A percentile compares a stretch with the other conserved stretches of the same genome.
Evolutionary conservation across 768 basidiomycete species (phyloP).

Genomic region (Lactarius indigo): DNA sequence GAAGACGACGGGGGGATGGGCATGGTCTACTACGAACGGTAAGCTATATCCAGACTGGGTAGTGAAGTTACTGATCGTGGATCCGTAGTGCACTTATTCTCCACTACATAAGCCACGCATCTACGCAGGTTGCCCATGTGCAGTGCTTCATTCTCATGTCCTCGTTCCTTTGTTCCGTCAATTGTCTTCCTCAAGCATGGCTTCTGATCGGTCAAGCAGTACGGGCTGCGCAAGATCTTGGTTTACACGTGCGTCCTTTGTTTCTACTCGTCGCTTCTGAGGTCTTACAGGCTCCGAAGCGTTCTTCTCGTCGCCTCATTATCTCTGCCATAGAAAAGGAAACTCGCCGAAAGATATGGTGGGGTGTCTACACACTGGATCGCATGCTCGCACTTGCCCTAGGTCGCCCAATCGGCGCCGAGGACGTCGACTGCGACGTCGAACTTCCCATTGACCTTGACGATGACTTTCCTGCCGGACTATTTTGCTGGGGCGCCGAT

Average conservation of each 20-base stretch:
- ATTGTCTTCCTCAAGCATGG: slow-evolving; percentile 94
- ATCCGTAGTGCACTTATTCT: slow-evolving; percentile 74
- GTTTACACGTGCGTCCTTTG: slow-evolving; percentile 70
- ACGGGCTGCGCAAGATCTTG: slow-evolving; percentile 85
- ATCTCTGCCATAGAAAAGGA: slow-evolving; percentile 80
- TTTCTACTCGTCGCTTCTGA: slow-evolving; percentile 23
- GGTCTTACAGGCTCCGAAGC: slow-evolving; percentile 41
- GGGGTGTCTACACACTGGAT: slow-evolving; percentile 87
- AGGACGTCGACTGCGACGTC: slow-evolving; percentile 88
- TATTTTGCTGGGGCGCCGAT: slow-evolving; percentile 65
- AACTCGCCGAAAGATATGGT: slow-evolving; percentile 89
- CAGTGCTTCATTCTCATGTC: slow-evolving; percentile 88
- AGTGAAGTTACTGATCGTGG: slow-evolving; percentile 1
- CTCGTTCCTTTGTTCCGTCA: slow-evolving; percentile 87
- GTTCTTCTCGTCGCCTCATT: slow-evolving; percentile 72
- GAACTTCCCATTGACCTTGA: slow-evolving; percentile 82
- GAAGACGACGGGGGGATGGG: slow-evolving; percentile 81
- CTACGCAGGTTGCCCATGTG: slow-evolving; percentile 80
- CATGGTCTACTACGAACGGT: slow-evolving; percentile 89
- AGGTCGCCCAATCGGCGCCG: slow-evolving; percentile 83
- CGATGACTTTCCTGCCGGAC: slow-evolving; percentile 67
- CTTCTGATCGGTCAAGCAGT: slow-evolving; percentile 88
- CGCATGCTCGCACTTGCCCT: slow-evolving; percentile 90
- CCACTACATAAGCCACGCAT: slow-evolving; percentile 88
- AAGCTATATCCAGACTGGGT: slow-evolving; percentile 28